These are phyloP conservation scores for Aspergillus sojae DNA, from an alignment of 2,329 filamentous ascomycete genomes.

Conservation along the genomic window DNA sequence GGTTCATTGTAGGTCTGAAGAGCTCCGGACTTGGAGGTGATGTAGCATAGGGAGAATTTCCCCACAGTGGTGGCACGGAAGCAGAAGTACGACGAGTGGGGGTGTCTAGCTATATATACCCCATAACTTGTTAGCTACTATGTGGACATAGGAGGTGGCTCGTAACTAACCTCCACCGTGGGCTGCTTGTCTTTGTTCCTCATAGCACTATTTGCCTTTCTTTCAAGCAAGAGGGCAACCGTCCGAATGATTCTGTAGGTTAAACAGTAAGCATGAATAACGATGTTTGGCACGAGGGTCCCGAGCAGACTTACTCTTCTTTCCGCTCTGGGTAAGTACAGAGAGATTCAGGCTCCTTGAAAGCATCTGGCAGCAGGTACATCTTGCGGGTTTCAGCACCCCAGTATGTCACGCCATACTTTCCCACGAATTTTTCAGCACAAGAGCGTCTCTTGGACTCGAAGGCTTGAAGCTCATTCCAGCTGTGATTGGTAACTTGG, in stretches of 20 bases:
- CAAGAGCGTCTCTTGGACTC: constrained; percentile 11
- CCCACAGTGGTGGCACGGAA: not conserved
- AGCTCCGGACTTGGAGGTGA: not conserved
- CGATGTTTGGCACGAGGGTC: not conserved
- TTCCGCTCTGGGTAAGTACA: constrained; percentile 23
- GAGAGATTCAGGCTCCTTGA: constrained; percentile 14
- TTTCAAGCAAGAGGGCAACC: constrained; percentile 21
- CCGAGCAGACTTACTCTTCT: constrained; percentile 21
- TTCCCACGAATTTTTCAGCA: constrained; percentile 22
- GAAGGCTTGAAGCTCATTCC: constrained; percentile 15
- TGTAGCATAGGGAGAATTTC: not conserved
- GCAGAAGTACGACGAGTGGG: not conserved
- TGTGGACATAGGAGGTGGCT: not conserved
- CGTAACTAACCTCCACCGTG: not conserved
- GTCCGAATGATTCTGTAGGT: constrained; percentile 16
- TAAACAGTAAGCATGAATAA: not conserved
- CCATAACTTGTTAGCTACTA: not conserved
- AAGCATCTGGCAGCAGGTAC: constrained; percentile 23
- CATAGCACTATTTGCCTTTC: constrained; percentile 17
- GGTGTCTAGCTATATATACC: not conserved
- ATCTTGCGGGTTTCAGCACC: constrained; percentile 19
- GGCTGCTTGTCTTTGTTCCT: not conserved
- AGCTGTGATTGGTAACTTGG: constrained; percentile 4
- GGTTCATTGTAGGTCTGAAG: not conserved
- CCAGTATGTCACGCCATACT: constrained; percentile 26